Percentiles rank a stretch among this genome's conserved stretches.
These are phyloP conservation scores for Trichosanthes cucumerina DNA, from an alignment of 306 rosid species.

Conservation along the genomic window DNA sequence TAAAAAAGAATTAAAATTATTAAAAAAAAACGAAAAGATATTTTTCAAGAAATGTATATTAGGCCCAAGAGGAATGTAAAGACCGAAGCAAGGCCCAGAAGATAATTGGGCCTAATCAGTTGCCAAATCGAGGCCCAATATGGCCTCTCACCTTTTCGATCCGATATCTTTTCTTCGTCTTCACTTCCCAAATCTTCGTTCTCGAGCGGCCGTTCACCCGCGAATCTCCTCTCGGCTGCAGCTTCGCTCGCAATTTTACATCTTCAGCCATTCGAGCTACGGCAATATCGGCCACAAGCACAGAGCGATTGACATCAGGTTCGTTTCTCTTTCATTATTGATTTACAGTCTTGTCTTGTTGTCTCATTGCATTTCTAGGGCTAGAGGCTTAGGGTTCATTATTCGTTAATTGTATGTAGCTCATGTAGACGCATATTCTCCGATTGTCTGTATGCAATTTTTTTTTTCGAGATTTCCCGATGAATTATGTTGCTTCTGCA, in stretches of 20 bases:
- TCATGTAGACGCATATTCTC: background rate
- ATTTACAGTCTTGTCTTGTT: background rate
- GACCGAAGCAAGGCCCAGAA: background rate
- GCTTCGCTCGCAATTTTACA: background rate
- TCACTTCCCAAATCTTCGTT: slow-evolving; percentile 1
- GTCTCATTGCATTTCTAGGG: background rate
- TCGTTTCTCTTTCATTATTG: background rate
- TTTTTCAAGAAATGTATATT: too few relatives aligned
- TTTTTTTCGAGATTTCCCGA: background rate
- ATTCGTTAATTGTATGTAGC: background rate
- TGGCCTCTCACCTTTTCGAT: background rate
- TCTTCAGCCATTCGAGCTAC: background rate
- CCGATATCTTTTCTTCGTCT: background rate
- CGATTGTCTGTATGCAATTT: background rate
- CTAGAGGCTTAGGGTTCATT: background rate
- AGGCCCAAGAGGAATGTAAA: background rate
- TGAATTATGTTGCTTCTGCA: background rate
- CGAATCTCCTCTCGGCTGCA: background rate
- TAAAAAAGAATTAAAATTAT: too few relatives aligned
- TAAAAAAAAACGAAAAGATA: too few relatives aligned
- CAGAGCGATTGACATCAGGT: background rate
- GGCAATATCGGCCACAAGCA: background rate
- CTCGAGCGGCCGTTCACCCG: background rate
- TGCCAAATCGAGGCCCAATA: slow-evolving; percentile 1
- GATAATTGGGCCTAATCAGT: background rate